phyloP scores from a whole-genome alignment of 176 grass and related monocot genomes.

The Carex pumila region DNA sequence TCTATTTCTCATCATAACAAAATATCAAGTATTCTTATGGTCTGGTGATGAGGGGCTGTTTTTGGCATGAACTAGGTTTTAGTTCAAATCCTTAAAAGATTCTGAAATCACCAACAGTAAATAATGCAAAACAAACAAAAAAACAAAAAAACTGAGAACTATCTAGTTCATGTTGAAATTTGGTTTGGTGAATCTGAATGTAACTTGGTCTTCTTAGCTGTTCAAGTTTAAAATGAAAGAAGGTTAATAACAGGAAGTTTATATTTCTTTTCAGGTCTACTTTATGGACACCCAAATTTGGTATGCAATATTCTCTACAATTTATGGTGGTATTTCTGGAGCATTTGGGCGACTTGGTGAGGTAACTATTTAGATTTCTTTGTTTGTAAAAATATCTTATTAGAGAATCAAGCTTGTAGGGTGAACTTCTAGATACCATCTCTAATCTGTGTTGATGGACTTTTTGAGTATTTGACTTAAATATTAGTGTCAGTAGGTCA shows the following conservation, averaged over 20 bases:
- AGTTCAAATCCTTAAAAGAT: neutral
- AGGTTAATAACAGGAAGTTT: neutral
- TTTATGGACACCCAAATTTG: slow-evolving; percentile 99
- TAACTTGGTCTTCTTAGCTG: neutral
- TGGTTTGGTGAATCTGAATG: neutral
- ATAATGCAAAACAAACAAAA: neutral
- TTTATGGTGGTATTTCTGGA: slow-evolving; percentile 88
- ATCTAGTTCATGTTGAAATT: neutral
- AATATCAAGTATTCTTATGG: neutral
- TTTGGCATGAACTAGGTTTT: neutral
- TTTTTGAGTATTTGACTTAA: neutral
- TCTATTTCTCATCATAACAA: neutral
- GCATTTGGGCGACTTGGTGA: slow-evolving; percentile 93
- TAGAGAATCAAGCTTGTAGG: neutral
- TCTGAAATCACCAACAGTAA: neutral
- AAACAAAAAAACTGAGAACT: neutral
- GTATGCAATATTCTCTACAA: slow-evolving; percentile 89
- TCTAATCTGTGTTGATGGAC: neutral
- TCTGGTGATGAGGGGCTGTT: neutral
- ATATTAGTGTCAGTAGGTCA: neutral
- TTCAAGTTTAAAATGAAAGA: neutral
- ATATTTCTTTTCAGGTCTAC: slow-evolving; percentile 54
- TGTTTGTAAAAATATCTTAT: neutral
- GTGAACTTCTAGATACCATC: neutral
- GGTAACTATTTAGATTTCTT: slow-evolving; percentile 39